Conservation (phyloP, 2,329 filamentous ascomycete species). For the Leptosphaerulina australis region DNA sequence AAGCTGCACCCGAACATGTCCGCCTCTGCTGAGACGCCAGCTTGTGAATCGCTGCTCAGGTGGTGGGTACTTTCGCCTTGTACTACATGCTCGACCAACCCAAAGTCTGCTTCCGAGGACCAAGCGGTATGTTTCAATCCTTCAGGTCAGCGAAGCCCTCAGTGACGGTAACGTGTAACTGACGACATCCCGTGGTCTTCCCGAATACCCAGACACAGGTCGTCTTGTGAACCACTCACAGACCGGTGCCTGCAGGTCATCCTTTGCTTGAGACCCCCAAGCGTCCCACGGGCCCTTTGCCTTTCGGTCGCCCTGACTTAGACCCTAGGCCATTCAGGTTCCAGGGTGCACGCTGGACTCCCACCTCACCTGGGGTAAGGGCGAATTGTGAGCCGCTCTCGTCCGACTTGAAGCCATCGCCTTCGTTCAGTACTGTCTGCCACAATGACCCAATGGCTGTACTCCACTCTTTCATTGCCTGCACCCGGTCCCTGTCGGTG, state of each 20-base stretch:
- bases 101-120: slow-evolving; percentile 28
- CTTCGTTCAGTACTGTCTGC: slow-evolving; percentile 74
- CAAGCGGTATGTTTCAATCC: slow-evolving; percentile 46
- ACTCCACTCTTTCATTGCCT: slow-evolving; percentile 75
- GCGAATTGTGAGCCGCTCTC: slow-evolving; percentile 49
- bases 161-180: slow-evolving; percentile 45
- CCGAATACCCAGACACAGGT: slow-evolving; percentile 42
- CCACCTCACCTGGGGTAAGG: slow-evolving; percentile 35
- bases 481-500: slow-evolving; percentile 74
- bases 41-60: slow-evolving; percentile 26
- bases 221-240: slow-evolving; percentile 39
- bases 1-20: slow-evolving; percentile 45
- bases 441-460: slow-evolving; percentile 72
- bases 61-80: slow-evolving; percentile 36
- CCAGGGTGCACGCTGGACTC: slow-evolving; percentile 36
- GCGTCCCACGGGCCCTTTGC: slow-evolving; percentile 48
- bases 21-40: slow-evolving; percentile 41
- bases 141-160: slow-evolving; percentile 36
- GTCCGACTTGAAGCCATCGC: slow-evolving; percentile 69
- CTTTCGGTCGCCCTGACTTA: slow-evolving; percentile 44
- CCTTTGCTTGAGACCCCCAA: slow-evolving; percentile 46
- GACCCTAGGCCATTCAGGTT: slow-evolving; percentile 36
- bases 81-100: slow-evolving; percentile 38
- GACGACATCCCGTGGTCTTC: slow-evolving; percentile 33
- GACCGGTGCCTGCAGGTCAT: slow-evolving; percentile 47